phyloP scores from a whole-genome alignment of 257 asterid genomes.

The Marsdenia floribunda region DNA sequence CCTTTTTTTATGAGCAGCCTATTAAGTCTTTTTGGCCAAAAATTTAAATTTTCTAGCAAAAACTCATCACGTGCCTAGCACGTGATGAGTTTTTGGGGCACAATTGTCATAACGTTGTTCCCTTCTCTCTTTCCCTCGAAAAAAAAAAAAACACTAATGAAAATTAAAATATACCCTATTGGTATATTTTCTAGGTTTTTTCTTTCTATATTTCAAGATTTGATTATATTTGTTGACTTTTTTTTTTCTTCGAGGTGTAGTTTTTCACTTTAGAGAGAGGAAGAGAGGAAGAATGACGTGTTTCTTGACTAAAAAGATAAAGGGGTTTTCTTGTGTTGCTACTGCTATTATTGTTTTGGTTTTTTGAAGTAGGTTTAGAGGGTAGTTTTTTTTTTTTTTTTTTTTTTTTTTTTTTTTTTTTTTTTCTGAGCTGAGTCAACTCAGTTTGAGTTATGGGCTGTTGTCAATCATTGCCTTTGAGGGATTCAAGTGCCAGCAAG shows the following conservation, averaged over 20 bases:
- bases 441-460: conserved; percentile 63
- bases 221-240: neutral
- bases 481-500: conserved; percentile 37
- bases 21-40: too few relatives aligned
- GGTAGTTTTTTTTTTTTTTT: too few relatives aligned
- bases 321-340: neutral
- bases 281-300: neutral
- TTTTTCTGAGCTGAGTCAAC: too few relatives aligned
- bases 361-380: conserved; percentile 6
- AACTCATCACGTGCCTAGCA: too few relatives aligned
- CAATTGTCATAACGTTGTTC: too few relatives aligned
- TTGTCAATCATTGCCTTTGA: conserved; percentile 39
- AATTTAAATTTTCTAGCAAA: too few relatives aligned
- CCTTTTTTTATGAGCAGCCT: too few relatives aligned
- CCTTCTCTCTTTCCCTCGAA: too few relatives aligned
- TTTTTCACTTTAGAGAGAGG: neutral
- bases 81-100: too few relatives aligned
- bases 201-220: neutral
- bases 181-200: neutral
- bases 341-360: neutral
- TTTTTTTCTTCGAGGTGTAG: neutral
- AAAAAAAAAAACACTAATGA: too few relatives aligned
- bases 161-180: too few relatives aligned
- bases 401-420: too few relatives aligned
- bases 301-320: neutral